phyloP scores from a whole-genome alignment of 2,329 filamentous ascomycete genomes.

The Beauveria rudraprayagi region DNA sequence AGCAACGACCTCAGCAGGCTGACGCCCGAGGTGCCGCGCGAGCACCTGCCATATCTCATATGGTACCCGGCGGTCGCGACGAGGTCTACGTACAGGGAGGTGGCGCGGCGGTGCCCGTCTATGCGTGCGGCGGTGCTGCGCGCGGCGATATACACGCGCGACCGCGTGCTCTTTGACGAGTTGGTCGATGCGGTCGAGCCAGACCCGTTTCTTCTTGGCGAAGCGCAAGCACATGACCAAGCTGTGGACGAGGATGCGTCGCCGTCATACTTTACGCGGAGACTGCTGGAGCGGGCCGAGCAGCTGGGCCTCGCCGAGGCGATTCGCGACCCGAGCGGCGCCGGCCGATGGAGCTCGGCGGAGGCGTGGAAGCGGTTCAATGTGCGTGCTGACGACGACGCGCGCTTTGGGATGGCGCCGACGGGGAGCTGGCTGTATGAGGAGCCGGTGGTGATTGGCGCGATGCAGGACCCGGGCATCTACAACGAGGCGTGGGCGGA shows the following conservation, averaged over 20 bases:
- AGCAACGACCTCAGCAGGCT: conserved; percentile 20
- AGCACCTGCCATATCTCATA: not conserved
- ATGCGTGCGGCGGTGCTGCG: not conserved
- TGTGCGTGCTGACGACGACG: not conserved
- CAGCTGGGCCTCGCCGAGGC: not conserved
- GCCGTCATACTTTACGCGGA: not conserved
- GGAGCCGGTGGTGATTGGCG: not conserved
- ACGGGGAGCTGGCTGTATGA: not conserved
- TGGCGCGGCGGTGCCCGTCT: not conserved
- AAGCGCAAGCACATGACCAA: not conserved
- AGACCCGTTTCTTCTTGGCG: not conserved
- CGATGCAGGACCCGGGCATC: not conserved
- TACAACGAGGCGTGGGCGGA: not conserved
- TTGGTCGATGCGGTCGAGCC: not conserved
- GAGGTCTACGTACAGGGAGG: not conserved
- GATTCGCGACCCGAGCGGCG: not conserved
- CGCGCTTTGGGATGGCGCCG: not conserved
- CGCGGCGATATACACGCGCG: not conserved
- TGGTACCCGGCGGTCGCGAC: conserved; percentile 8
- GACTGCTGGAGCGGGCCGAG: not conserved
- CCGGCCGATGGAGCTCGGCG: not conserved
- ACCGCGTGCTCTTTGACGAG: not conserved
- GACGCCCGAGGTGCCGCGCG: not conserved
- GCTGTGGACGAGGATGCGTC: not conserved
- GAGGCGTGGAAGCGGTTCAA: not conserved